Percentiles rank a stretch among this genome's conserved stretches.
phyloP scores from a whole-genome alignment of 2,329 filamentous ascomycete genomes.

The Xylogone sp. region DNA sequence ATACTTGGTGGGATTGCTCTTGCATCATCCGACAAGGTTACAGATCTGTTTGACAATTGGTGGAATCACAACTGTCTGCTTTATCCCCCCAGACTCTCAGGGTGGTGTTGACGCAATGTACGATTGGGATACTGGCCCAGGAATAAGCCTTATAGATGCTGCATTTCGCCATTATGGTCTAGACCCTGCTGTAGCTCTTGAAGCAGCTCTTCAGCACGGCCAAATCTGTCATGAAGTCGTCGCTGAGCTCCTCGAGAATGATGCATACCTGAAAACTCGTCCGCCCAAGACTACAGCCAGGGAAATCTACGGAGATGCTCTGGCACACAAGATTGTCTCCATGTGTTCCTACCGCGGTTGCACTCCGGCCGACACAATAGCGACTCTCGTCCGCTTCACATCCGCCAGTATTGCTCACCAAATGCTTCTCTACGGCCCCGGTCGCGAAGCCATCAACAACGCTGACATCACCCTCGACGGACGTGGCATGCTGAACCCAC shows the following conservation, averaged over 20 bases:
- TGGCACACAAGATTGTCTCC: conserved; percentile 23
- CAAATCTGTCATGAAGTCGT: conserved; percentile 27
- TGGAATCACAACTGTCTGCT: conserved; percentile 26
- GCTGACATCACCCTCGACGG: conserved; percentile 27
- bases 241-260: conserved; percentile 23
- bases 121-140: conserved; percentile 30
- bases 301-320: conserved; percentile 27
- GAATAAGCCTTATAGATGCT: conserved; percentile 26
- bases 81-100: conserved; percentile 26
- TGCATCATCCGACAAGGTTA: conserved; percentile 26
- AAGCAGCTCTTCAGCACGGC: conserved; percentile 17
- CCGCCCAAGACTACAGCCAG: conserved; percentile 28
- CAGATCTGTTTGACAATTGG: conserved; percentile 29
- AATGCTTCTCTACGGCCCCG: conserved; percentile 25
- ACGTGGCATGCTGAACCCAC: conserved; percentile 25
- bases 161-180: conserved; percentile 26
- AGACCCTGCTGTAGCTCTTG: conserved; percentile 23
- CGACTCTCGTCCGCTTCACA: conserved; percentile 27
- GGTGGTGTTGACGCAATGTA: conserved; percentile 30
- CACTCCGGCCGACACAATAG: conserved; percentile 23
- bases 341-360: conserved; percentile 24
- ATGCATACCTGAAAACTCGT: conserved; percentile 20
- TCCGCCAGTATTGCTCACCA: conserved; percentile 28
- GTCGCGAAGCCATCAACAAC: conserved; percentile 23
- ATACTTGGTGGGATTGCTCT: conserved; percentile 25